A percentile compares a stretch with the other conserved stretches of the same genome.
These are phyloP conservation scores for Penicillium vulpinum DNA, from an alignment of 2,329 filamentous ascomycete species.

Conservation along the genomic window DNA sequence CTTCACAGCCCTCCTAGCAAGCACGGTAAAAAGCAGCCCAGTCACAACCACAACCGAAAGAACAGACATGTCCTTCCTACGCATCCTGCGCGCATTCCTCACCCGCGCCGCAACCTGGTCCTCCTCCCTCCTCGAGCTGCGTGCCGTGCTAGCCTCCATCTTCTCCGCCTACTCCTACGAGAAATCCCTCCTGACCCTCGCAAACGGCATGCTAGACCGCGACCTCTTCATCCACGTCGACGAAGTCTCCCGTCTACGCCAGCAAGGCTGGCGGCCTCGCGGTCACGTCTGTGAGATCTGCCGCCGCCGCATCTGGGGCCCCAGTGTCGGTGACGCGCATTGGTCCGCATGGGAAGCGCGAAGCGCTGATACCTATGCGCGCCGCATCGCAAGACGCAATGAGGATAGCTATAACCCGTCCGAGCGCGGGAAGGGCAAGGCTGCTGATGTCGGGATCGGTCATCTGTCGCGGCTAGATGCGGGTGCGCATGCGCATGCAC, in stretches of 20 bases:
- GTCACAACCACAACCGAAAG: constrained; percentile 32
- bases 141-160: constrained; percentile 80
- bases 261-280: constrained; percentile 84
- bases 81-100: constrained; percentile 85
- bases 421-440: constrained; percentile 43
- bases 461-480: constrained; percentile 17
- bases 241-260: constrained; percentile 70
- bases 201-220: constrained; percentile 82
- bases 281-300: constrained; percentile 89
- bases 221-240: constrained; percentile 84
- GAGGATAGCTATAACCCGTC: constrained; percentile 32
- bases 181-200: constrained; percentile 79
- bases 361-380: constrained; percentile 37
- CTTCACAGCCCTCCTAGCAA: constrained; percentile 81
- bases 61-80: constrained; percentile 75
- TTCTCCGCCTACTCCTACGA: constrained; percentile 97
- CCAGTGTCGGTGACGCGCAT: constrained; percentile 72
- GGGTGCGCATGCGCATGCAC: constrained; percentile 13
- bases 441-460: constrained; percentile 27
- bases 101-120: constrained; percentile 76
- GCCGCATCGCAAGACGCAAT: constrained; percentile 30
- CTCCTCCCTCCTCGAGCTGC: constrained; percentile 82
- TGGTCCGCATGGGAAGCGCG: constrained; percentile 80
- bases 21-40: constrained; percentile 59
- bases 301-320: constrained; percentile 80